Base-by-base conservation (phyloP, 495 filamentous ascomycete species). In the Trypethelium eluteriae region DNA sequence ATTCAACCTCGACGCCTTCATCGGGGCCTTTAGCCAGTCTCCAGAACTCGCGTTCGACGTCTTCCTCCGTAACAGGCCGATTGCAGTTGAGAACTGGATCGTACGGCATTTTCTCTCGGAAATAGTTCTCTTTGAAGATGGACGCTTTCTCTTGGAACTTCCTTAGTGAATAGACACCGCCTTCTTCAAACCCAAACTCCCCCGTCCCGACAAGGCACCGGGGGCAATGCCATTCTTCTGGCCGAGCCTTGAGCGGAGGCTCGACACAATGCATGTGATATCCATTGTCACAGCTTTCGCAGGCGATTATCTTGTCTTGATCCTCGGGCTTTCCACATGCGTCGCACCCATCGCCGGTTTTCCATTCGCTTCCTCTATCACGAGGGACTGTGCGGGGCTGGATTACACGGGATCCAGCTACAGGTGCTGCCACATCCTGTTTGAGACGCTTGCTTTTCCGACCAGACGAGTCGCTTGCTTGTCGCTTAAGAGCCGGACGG, bases 31-130 rank as follows among this genome's bases (percentile, higher is more conserved):
- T 89, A 0, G 96, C 93, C 34, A 98, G 80, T 68, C 91, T 85
- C 94, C 94, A 99, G 77, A 99, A 99, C 75, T 99, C 94, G 14
- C 87, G 85, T 75, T 99, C 94, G 39, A 99, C 90, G 72, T 99
- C 94, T 70, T 97, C 93, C 73, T 99, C 94, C 0, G 90, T 92
- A 57, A 96, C 89, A 2, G 88, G 87, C 57, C 87, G 81, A 57
- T 62, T 56, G 32, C 53, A 59, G 67, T 94, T 91, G 38, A 91
- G 81, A 39, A 93, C 84, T 0, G 91, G 89, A 71, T 98, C 93
- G 73, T 89, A 91, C 0, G 90, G 89, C 90, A 94, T 90, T 76
- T 92, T 93, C 63, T 86, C 86, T 66, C 90, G 88, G 70, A 99
- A 99, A 73, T 98, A 96, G 38, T 82, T 84, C 68, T 96, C 89